Conservation (phyloP, 257 asterid genomes). For the Forsythia viridissima region DNA sequence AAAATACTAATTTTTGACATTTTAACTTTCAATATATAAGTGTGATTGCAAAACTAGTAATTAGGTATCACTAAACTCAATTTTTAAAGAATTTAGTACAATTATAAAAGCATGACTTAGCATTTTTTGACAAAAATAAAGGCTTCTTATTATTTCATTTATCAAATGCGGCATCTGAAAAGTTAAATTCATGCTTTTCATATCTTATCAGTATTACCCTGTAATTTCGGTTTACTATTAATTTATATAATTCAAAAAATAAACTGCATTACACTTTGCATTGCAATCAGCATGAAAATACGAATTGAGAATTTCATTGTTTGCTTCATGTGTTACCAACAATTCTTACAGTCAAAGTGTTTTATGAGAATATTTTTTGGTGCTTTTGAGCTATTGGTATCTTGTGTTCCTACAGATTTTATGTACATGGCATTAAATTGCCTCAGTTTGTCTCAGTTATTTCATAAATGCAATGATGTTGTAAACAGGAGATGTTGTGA, state of each 20-base stretch:
- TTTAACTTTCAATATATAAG: too few relatives aligned
- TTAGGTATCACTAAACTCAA: too few relatives aligned
- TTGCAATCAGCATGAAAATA: not conserved
- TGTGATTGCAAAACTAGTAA: too few relatives aligned
- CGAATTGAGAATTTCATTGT: not conserved
- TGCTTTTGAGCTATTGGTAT: not conserved
- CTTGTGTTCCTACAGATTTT: not conserved
- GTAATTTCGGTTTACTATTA: not conserved
- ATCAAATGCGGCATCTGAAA: not conserved
- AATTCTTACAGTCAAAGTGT: not conserved
- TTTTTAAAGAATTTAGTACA: not conserved
- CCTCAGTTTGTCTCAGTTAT: not conserved
- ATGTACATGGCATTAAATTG: too few relatives aligned
- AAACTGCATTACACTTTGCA: not conserved
- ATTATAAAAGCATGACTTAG: not conserved
- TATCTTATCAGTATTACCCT: not conserved
- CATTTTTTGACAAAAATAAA: not conserved
- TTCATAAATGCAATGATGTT: too few relatives aligned
- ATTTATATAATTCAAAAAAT: too few relatives aligned
- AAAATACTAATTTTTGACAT: not conserved
- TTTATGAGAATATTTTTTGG: not conserved
- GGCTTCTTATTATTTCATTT: too few relatives aligned
- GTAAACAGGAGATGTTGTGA: too few relatives aligned
- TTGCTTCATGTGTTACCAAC: not conserved
- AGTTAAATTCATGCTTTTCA: not conserved